Evolutionary conservation across 768 basidiomycete genomes (phyloP), one percentile per base, ranked within the genome.

Genomic region (Roridomyces roridus): DNA sequence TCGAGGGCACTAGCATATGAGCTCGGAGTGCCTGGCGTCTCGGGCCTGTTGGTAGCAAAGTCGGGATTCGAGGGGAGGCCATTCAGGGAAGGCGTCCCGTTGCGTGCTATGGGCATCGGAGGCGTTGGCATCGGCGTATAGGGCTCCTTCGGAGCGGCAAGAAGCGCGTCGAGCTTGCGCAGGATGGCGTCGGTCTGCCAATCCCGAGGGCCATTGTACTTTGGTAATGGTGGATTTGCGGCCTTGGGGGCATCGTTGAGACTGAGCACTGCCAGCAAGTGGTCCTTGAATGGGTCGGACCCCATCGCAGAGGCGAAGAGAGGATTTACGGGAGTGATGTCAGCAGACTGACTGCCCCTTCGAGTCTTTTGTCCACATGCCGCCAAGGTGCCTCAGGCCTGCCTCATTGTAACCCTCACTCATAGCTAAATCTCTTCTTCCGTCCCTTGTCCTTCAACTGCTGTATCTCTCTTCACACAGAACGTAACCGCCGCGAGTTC

Each of bases 231-330:
- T 29, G 75, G 72, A 12, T 77, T 72, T 58, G 72, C 69, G 17
- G 76, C 77, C 55, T 79, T 77, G 7, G 53, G 59, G 41, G 80
- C 73, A 55, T 86, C 82, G 68, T 83, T 83, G 6, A 81, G 69
- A 18, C 85, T 84, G 35, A 86, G 74, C 6, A 84, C 66, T 24
- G 80, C 79, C 58, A 84, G 73, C 47, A 86, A 78, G 64, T 86
- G 80, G 10, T 75, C 72, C 40, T 82, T 63, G 65, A 85, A 85
- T 3, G 80, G 77, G 65, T 82, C 76, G 8, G 66, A 59, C 12
- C 61, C 57, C 41, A 64, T 60, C 46, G 63, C 62, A 25, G 61
- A 50, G 43, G 52, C 7, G 31, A 34, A 15, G 31, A 34, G 15
- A 15, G 15, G 31, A 3, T 34, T 8, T 31, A 6, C 6, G 14